A percentile compares a stretch with the other conserved stretches of the same genome.
phyloP scores from a whole-genome alignment of 2,329 filamentous ascomycete species.

The Cadophora sp. region DNA sequence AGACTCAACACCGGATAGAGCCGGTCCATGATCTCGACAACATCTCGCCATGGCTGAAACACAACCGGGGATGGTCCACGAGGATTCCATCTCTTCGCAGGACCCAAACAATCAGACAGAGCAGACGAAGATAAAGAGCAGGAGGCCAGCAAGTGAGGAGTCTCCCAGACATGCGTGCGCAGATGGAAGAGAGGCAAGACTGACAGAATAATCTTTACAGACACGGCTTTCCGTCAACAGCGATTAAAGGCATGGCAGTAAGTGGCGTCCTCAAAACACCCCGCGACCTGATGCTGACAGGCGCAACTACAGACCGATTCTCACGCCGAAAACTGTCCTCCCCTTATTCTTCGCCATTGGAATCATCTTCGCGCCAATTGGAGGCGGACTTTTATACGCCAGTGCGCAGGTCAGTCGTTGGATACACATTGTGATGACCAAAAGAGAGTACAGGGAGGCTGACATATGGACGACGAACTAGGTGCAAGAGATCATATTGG shows the following conservation, averaged over 20 bases:
- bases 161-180: conserved; percentile 22
- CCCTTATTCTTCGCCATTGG: conserved; percentile 91
- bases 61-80: conserved; percentile 38
- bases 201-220: conserved; percentile 52
- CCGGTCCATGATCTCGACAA: conserved; percentile 38
- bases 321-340: conserved; percentile 92
- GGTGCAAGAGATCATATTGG: conserved; percentile 90
- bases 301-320: conserved; percentile 72
- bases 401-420: conserved; percentile 71
- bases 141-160: conserved; percentile 82
- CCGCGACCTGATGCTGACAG: conserved; percentile 33
- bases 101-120: conserved; percentile 57
- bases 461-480: conserved; percentile 46
- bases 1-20: conserved; percentile 30
- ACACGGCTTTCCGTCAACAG: conserved; percentile 97
- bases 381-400: conserved; percentile 84
- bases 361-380: conserved; percentile 92
- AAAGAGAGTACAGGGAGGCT: conserved; percentile 19
- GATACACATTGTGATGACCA: neutral
- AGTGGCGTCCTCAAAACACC: conserved; percentile 46
- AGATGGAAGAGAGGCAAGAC: conserved; percentile 28
- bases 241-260: conserved; percentile 98
- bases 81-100: conserved; percentile 61
- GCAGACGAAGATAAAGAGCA: conserved; percentile 86
- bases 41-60: conserved; percentile 41